Evolutionary conservation across 345 rosid genomes (phyloP).

Genomic region (Boechera stricta): DNA sequence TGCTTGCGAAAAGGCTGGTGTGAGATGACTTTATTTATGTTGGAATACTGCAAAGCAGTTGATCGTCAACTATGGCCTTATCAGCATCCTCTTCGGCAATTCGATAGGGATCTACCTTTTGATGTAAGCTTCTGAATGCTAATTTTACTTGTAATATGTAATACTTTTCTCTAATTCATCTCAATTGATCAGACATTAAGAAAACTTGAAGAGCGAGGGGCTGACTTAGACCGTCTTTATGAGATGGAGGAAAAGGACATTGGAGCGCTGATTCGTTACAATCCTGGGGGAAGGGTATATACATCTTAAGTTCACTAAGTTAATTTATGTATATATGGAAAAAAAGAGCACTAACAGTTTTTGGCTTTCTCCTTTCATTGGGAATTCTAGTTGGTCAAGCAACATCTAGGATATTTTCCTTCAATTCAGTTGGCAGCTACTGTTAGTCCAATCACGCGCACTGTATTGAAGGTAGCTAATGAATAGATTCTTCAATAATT

Average conservation of each 20-base stretch:
- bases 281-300: constrained; percentile 89
- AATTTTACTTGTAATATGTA: constrained; percentile 25
- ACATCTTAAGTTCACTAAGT: constrained; percentile 33
- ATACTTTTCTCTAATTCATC: constrained; percentile 32
- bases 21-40: constrained; percentile 89
- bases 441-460: constrained; percentile 96
- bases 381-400: constrained; percentile 75
- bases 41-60: constrained; percentile 97
- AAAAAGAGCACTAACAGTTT: constrained; percentile 27
- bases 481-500: constrained; percentile 18
- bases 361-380: constrained; percentile 33
- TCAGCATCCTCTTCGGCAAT: constrained; percentile 95
- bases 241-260: constrained; percentile 98
- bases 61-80: constrained; percentile 98
- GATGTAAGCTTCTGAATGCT: constrained; percentile 64
- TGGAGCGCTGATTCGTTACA: constrained; percentile 90
- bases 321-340: constrained; percentile 9
- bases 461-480: constrained; percentile 84
- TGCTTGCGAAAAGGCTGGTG: constrained; percentile 93
- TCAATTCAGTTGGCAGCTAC: constrained; percentile 80
- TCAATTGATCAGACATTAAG: constrained; percentile 64
- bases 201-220: constrained; percentile 96
- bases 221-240: constrained; percentile 74
- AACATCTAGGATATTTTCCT: constrained; percentile 83
- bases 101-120: constrained; percentile 76